Evolutionary conservation across 305 asterid genomes (phyloP).

Genomic region (Fraxinus velutina): DNA sequence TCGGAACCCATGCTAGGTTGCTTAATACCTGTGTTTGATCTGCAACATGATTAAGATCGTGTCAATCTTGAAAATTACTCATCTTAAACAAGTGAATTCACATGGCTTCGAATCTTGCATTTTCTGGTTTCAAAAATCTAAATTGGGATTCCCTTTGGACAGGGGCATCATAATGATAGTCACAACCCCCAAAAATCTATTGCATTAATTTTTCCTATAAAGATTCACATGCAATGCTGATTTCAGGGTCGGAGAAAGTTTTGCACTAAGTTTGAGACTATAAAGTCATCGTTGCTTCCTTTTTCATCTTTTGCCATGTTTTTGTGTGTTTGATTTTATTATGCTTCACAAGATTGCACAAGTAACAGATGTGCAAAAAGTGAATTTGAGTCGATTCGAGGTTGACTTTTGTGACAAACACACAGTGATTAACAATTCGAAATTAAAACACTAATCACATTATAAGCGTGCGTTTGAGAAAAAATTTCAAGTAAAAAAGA

Average conservation of each 20-base stretch:
- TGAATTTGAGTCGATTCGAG: not conserved
- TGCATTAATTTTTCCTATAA: not conserved
- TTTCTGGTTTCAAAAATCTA: not conserved
- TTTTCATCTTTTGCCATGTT: not conserved
- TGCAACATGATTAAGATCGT: not conserved
- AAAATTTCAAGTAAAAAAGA: too few species aligned
- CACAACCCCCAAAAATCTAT: not conserved
- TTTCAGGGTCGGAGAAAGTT: not conserved
- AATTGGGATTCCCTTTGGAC: not conserved
- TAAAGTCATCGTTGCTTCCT: not conserved
- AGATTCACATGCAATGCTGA: not conserved
- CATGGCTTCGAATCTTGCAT: not conserved
- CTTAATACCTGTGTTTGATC: not conserved
- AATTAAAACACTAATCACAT: not conserved
- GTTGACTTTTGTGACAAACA: not conserved
- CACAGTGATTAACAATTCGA: not conserved
- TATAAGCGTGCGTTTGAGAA: not conserved
- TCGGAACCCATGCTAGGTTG: not conserved
- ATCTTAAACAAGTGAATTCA: not conserved
- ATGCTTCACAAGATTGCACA: not conserved
- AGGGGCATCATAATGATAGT: not conserved
- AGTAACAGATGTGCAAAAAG: not conserved
- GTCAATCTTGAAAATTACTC: not conserved
- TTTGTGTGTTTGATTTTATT: not conserved
- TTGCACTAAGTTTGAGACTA: not conserved